These are phyloP conservation scores for Raphanus hybrid DNA, from an alignment of 441 rosid genomes.

Conservation along the genomic window DNA sequence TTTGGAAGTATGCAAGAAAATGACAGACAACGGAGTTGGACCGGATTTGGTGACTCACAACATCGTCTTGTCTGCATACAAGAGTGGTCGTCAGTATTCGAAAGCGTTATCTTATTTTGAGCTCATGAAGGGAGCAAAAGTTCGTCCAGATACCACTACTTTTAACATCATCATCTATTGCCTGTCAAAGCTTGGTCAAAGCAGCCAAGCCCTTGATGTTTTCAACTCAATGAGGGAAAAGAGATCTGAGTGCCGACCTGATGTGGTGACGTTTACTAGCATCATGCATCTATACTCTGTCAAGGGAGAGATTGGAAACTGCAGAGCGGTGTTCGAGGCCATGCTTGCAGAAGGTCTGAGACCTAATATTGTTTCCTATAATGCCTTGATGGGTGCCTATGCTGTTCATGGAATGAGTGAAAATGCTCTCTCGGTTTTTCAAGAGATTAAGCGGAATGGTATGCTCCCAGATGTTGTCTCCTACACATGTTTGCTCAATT, in stretches of 20 bases:
- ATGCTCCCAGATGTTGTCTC: slow-evolving; percentile 79
- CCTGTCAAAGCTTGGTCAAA: slow-evolving; percentile 74
- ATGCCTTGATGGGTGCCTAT: slow-evolving; percentile 81
- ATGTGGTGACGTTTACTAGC: slow-evolving; percentile 81
- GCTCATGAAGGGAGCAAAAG: slow-evolving; percentile 84
- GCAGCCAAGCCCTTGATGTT: slow-evolving; percentile 65
- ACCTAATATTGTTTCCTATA: slow-evolving; percentile 81
- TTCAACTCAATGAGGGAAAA: slow-evolving; percentile 87
- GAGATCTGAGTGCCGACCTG: slow-evolving; percentile 70
- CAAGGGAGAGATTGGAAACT: slow-evolving; percentile 74
- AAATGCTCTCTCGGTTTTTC: slow-evolving; percentile 74
- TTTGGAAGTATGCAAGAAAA: slow-evolving; percentile 76
- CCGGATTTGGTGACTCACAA: slow-evolving; percentile 96
- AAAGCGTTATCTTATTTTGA: slow-evolving; percentile 89
- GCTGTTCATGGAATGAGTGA: slow-evolving; percentile 84
- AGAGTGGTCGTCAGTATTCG: slow-evolving; percentile 73
- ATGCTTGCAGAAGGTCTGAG: slow-evolving; percentile 90
- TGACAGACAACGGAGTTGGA: slow-evolving; percentile 97
- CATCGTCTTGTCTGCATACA: slow-evolving; percentile 86
- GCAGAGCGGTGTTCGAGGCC: slow-evolving; percentile 69
- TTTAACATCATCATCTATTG: slow-evolving; percentile 82
- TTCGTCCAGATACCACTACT: slow-evolving; percentile 86
- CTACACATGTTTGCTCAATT: slow-evolving; percentile 81
- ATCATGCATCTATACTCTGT: slow-evolving; percentile 75
- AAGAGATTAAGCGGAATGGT: slow-evolving; percentile 65